Evolutionary conservation across 2,329 filamentous ascomycete species (phyloP).

Genomic region (Apiospora aurea): DNA sequence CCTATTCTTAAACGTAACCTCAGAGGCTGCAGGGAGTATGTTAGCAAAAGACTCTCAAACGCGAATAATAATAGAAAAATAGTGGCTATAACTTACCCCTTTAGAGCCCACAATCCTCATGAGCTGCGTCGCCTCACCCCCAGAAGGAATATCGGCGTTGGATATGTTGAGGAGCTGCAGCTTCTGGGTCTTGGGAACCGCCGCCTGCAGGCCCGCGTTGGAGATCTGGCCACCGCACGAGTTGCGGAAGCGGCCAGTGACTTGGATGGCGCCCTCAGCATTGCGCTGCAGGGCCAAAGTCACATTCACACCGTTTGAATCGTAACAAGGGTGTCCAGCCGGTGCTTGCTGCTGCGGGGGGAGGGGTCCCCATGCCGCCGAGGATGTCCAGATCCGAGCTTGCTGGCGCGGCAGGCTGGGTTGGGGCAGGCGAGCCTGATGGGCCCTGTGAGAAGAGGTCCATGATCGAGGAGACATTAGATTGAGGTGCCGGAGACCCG

Average conservation of each 20-base stretch:
- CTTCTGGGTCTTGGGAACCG: conserved; percentile 96
- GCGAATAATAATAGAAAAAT: conserved; percentile 22
- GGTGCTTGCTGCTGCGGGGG: conserved; percentile 52
- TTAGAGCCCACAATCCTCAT: conserved; percentile 88
- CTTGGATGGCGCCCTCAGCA: conserved; percentile 79
- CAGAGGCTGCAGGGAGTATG: conserved; percentile 67
- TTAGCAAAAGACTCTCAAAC: conserved; percentile 32
- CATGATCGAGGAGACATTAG: conserved; percentile 80
- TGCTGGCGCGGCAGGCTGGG: conserved; percentile 53
- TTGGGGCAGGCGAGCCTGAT: conserved; percentile 49
- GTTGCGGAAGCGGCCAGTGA: conserved; percentile 86
- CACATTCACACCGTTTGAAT: conserved; percentile 83
- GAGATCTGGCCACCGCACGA: conserved; percentile 69
- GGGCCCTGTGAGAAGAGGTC: conserved; percentile 75
- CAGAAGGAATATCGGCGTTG: conserved; percentile 75
- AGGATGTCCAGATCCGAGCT: conserved; percentile 58
- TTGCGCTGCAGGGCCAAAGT: conserved; percentile 86
- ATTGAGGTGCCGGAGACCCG: conserved; percentile 60
- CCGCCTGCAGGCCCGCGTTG: conserved; percentile 86
- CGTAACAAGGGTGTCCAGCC: conserved; percentile 76
- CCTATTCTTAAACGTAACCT: conserved; percentile 85
- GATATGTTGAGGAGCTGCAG: conserved; percentile 91
- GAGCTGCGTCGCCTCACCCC: conserved; percentile 84
- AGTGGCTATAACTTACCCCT: conserved; percentile 72
- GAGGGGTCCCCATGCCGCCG: conserved; percentile 56